Conservation (phyloP, 805 yeast genomes). For the Millerozyma miso region DNA sequence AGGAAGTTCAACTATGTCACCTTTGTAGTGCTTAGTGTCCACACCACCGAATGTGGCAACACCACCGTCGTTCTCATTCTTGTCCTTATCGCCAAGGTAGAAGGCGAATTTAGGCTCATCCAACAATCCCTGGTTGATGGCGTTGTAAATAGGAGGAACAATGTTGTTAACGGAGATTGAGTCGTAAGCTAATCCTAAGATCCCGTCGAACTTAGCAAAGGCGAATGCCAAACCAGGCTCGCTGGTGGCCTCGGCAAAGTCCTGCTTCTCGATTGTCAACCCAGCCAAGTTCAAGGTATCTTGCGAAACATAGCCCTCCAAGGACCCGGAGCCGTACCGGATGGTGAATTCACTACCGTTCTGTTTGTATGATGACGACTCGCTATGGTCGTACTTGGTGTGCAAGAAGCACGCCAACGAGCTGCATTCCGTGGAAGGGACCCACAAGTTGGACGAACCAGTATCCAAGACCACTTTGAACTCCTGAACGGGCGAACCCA, state of each 20-base stretch:
- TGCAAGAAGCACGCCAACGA: slow-evolving; percentile 96
- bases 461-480: slow-evolving; percentile 95
- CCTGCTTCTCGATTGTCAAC: slow-evolving; percentile 80
- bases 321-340: slow-evolving; percentile 87
- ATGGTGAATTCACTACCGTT: slow-evolving; percentile 86
- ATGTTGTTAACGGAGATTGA: slow-evolving; percentile 83
- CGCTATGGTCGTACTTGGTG: slow-evolving; percentile 79
- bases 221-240: slow-evolving; percentile 99
- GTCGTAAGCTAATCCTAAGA: slow-evolving; percentile 90
- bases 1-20: slow-evolving; percentile 92
- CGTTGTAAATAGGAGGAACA: slow-evolving; percentile 93
- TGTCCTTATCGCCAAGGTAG: slow-evolving; percentile 76
- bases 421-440: slow-evolving; percentile 83
- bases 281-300: slow-evolving; percentile 81
- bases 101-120: slow-evolving; percentile 87
- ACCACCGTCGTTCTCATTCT: slow-evolving; percentile 73
- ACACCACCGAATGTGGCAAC: slow-evolving; percentile 94
- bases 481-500: slow-evolving; percentile 91
- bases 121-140: slow-evolving; percentile 72
- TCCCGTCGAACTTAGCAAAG: slow-evolving; percentile 98
- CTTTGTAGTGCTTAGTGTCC: slow-evolving; percentile 70
- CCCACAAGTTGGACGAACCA: slow-evolving; percentile 96
- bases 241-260: slow-evolving; percentile 93
- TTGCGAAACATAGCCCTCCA: slow-evolving; percentile 88
- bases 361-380: slow-evolving; percentile 77